Percentiles rank a stretch among this genome's conserved stretches.
phyloP scores from a whole-genome alignment of 1,139 yeast genomes.

The Ogataea hybrid region DNA sequence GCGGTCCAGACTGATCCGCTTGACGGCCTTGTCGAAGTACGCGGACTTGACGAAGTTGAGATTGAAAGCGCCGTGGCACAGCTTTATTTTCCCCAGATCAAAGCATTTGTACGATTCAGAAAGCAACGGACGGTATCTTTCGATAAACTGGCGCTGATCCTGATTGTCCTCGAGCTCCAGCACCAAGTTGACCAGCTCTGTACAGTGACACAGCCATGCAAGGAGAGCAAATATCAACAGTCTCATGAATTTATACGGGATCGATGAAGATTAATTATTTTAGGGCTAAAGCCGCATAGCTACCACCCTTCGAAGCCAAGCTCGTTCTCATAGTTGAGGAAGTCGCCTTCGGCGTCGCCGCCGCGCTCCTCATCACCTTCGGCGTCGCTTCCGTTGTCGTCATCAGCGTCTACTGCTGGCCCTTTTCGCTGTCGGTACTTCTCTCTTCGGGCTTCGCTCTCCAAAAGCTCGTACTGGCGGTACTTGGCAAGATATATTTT shows the following conservation, averaged over 20 bases:
- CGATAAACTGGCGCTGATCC: conserved; percentile 7
- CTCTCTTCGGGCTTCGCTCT: conserved; percentile 22
- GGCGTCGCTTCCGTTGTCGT: background rate
- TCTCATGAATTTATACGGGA: conserved; percentile 2
- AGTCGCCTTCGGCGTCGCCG: conserved; percentile 6
- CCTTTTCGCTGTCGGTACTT: conserved; percentile 22
- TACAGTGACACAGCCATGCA: conserved; percentile 1
- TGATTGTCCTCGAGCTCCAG: conserved; percentile 14
- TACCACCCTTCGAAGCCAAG: conserved; percentile 5
- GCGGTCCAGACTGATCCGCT: conserved; percentile 21
- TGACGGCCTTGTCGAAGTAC: conserved; percentile 22
- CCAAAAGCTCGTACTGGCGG: conserved; percentile 49
- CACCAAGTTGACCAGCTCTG: conserved; percentile 7
- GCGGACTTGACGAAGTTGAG: conserved; percentile 20
- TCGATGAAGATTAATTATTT: background rate
- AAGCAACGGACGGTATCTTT: conserved; percentile 7
- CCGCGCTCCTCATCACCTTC: background rate
- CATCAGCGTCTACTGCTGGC: conserved; percentile 7
- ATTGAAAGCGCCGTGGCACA: conserved; percentile 21
- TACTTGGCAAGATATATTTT: conserved; percentile 79
- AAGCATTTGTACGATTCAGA: conserved; percentile 5
- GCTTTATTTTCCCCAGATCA: conserved; percentile 28
- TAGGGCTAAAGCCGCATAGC: conserved; percentile 1
- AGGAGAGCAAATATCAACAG: conserved; percentile 2
- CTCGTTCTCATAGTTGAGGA: conserved; percentile 3